phyloP scores from a whole-genome alignment of 179 eudicot species.

The Sideroxylon spinosum region DNA sequence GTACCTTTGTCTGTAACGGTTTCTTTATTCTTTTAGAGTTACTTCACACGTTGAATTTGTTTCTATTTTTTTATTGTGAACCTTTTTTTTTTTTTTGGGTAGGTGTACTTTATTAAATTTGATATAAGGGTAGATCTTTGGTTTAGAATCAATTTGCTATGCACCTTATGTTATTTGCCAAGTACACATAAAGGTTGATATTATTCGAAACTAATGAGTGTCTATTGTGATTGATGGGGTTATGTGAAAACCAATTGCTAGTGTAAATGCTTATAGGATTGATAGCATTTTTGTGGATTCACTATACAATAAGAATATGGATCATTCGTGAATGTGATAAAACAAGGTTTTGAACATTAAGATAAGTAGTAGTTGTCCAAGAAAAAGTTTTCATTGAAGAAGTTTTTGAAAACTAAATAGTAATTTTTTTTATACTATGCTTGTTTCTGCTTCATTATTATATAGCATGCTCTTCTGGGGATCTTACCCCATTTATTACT shows the following conservation, averaged over 20 bases:
- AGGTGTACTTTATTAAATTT: constrained; percentile 86
- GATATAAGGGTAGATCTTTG: constrained; percentile 21
- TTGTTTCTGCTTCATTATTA: too few species aligned
- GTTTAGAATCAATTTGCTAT: constrained; percentile 4
- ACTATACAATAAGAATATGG: constrained; percentile 10
- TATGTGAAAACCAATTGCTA: background rate
- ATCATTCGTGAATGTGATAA: background rate
- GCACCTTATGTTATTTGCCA: constrained; percentile 10
- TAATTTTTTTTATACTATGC: too few species aligned
- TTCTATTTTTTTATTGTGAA: constrained; percentile 10
- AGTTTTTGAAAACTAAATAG: too few species aligned
- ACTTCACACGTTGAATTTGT: background rate
- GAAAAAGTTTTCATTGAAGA: too few species aligned
- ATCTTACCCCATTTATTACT: too few species aligned
- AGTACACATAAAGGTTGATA: constrained; percentile 17
- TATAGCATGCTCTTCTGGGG: too few species aligned
- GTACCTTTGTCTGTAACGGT: background rate
- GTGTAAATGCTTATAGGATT: background rate
- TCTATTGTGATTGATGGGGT: background rate
- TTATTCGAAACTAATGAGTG: background rate
- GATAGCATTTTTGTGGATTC: background rate
- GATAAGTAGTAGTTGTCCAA: too few species aligned
- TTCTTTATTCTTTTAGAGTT: background rate
- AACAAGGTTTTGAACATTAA: background rate
- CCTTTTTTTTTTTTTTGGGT: constrained; percentile 19